These are phyloP conservation scores for Lasiosphaeriaceae sp. DNA, from an alignment of 495 filamentous ascomycete species.

Conservation along the genomic window DNA sequence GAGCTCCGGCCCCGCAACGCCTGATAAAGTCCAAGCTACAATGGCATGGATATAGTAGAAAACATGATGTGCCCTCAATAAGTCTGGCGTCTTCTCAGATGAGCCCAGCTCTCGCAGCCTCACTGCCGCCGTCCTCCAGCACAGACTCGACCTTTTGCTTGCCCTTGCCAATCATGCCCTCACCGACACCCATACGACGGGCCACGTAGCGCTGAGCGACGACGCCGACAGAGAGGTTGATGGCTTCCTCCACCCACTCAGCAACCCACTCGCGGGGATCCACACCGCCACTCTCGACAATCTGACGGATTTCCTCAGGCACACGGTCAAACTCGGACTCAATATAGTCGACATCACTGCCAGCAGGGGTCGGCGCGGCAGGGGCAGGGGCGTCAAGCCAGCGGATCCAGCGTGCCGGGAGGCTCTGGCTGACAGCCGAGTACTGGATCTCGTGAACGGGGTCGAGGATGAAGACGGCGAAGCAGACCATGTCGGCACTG, in stretches of 20 bases:
- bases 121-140: conserved; percentile 70
- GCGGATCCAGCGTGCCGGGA: conserved; percentile 83
- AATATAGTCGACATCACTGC: conserved; percentile 32
- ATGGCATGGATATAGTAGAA: no score
- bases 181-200: conserved; percentile 89
- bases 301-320: conserved; percentile 82
- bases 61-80: background rate
- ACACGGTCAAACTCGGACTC: conserved; percentile 36
- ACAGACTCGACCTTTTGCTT: conserved; percentile 70
- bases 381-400: conserved; percentile 79
- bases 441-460: conserved; percentile 90
- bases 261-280: conserved; percentile 96
- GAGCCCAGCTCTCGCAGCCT: conserved; percentile 71
- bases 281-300: conserved; percentile 82
- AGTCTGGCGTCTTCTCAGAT: conserved; percentile 18
- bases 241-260: conserved; percentile 91
- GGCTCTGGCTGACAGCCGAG: conserved; percentile 71
- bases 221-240: conserved; percentile 74
- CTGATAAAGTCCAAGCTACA: background rate
- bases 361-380: conserved; percentile 40
- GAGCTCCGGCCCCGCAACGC: no score
- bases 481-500: conserved; percentile 59
- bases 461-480: conserved; percentile 90
- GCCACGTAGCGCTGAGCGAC: conserved; percentile 97
- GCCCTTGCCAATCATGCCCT: conserved; percentile 74